A percentile compares a stretch with the other conserved stretches of the same genome.
Conservation (phyloP, 371 early-diverging fungal genomes). For the Circinella minor region DNA sequence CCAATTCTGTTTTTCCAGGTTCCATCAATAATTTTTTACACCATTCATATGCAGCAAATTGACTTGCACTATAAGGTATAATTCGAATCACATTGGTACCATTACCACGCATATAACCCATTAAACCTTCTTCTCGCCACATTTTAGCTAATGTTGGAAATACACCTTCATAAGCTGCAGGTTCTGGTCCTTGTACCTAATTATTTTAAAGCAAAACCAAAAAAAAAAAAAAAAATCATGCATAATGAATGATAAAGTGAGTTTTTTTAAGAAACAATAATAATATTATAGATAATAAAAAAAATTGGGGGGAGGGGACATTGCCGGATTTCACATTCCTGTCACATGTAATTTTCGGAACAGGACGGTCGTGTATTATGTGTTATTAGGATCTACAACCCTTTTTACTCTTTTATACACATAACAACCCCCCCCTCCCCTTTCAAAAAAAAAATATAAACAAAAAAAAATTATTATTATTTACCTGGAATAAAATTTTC, state of each 20-base stretch:
- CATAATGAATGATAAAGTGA: no score
- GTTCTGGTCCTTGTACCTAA: conserved; percentile 78
- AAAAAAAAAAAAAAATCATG: no score
- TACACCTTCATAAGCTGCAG: conserved; percentile 72
- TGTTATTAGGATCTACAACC: no score
- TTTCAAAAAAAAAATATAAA: no score
- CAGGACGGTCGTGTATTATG: conserved; percentile 8
- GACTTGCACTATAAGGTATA: conserved; percentile 88
- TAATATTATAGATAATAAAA: no score
- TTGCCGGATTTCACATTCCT: conserved; percentile 25
- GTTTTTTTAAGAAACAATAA: no score
- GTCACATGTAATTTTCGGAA: conserved; percentile 26
- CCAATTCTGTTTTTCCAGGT: conserved; percentile 69
- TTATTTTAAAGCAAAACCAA: conserved; percentile 3
- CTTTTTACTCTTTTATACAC: neutral
- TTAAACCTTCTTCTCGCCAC: conserved; percentile 87
- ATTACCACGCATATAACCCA: conserved; percentile 91
- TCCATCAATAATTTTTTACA: conserved; percentile 73
- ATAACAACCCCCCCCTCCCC: neutral
- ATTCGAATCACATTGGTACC: conserved; percentile 93
- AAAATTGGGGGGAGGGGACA: no score
- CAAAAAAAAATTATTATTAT: no score
- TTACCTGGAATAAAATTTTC: conserved; percentile 89
- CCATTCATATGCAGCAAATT: conserved; percentile 90
- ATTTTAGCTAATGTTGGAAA: conserved; percentile 76